Percentiles rank a stretch among this genome's conserved stretches.
Evolutionary conservation across 148 eudicot species (phyloP).

Genomic region (Cornus florida): DNA sequence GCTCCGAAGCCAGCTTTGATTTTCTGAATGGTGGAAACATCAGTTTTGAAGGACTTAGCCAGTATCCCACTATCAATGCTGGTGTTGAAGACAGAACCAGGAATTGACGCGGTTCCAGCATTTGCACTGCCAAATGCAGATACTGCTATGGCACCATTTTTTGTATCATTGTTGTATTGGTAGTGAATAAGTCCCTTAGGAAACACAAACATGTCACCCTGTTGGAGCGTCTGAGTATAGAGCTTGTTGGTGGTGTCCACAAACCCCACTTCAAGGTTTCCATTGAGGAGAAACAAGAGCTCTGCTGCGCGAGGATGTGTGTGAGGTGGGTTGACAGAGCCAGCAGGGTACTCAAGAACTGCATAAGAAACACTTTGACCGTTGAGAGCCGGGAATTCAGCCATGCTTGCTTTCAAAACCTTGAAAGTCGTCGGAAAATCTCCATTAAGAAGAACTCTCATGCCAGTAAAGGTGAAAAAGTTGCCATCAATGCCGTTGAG

Average conservation of each 20-base stretch:
- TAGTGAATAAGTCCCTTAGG: not conserved
- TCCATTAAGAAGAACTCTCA: slow-evolving; percentile 10
- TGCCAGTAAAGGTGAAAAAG: slow-evolving; percentile 25
- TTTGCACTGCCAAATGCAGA: slow-evolving; percentile 6
- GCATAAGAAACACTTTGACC: too few species aligned
- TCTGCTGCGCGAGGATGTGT: too few species aligned
- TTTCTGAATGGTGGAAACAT: not conserved
- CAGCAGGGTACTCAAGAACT: too few species aligned
- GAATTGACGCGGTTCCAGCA: not conserved
- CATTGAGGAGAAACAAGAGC: too few species aligned
- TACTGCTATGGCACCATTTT: not conserved
- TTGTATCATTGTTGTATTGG: not conserved
- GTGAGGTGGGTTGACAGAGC: too few species aligned
- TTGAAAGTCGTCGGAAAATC: slow-evolving; percentile 17
- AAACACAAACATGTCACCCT: slow-evolving; percentile 1
- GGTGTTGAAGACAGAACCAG: not conserved
- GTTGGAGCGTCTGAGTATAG: not conserved
- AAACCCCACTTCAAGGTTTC: too few species aligned
- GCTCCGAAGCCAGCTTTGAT: not conserved
- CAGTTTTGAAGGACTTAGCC: slow-evolving; percentile 6
- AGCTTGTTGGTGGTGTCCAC: slow-evolving; percentile 7
- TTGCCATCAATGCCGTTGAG: not conserved
- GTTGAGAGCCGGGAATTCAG: too few species aligned
- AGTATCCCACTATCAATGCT: not conserved
- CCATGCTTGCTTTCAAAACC: too few species aligned